A percentile compares a stretch with the other conserved stretches of the same genome.
These are phyloP conservation scores for Arabis hirsuta DNA, from an alignment of 345 rosid species.

Conservation along the genomic window DNA sequence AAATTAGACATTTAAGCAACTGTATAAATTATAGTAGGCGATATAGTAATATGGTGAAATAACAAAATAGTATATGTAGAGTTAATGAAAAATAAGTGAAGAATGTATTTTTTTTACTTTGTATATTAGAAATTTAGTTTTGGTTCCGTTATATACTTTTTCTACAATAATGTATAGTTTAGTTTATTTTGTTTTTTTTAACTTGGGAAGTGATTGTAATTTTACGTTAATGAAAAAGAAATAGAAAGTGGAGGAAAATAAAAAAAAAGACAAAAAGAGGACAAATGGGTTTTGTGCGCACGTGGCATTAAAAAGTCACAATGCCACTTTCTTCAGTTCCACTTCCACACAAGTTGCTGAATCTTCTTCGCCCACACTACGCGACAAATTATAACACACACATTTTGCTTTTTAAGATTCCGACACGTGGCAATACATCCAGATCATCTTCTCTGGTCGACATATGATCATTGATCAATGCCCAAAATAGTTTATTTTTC, in stretches of 20 bases:
- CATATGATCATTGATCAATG: not conserved
- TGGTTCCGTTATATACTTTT: no score
- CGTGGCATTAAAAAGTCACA: constrained; percentile 13
- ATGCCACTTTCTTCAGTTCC: constrained; percentile 20
- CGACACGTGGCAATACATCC: constrained; percentile 7
- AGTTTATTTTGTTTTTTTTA: no score
- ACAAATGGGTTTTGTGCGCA: constrained; percentile 12
- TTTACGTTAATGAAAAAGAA: not conserved
- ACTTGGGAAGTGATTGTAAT: not conserved
- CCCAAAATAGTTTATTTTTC: not conserved
- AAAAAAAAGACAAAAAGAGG: not conserved
- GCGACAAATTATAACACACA: constrained; percentile 18
- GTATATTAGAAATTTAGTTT: no score
- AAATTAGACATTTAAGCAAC: no score
- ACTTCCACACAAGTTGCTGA: constrained; percentile 33
- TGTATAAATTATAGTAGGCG: no score
- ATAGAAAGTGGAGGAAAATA: not conserved
- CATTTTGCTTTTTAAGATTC: not conserved
- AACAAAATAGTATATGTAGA: no score
- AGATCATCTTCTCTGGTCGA: constrained; percentile 4
- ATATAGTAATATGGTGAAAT: no score
- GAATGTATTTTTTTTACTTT: no score
- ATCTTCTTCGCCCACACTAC: not conserved
- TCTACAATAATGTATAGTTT: no score
- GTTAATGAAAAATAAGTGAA: no score